Percentiles rank a stretch among this genome's conserved stretches.
Evolutionary conservation across 805 yeast genomes (phyloP).

Genomic region (Candida dajiaensis): DNA sequence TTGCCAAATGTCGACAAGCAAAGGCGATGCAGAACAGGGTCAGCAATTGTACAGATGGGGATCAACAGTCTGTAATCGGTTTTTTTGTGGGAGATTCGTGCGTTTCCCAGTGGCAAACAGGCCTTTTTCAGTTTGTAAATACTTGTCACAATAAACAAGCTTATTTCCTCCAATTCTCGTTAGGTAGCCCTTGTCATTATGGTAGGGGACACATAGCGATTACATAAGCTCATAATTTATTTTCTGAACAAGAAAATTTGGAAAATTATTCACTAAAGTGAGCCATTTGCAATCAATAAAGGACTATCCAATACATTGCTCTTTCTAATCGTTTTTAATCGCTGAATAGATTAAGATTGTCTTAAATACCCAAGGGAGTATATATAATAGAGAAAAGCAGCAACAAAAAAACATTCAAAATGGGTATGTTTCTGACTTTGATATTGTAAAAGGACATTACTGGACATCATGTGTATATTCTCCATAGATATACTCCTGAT

Average conservation of each 20-base stretch:
- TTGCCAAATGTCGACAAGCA: neutral
- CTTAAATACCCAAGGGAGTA: neutral
- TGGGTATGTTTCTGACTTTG: conserved; percentile 1
- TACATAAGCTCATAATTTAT: neutral
- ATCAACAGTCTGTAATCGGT: neutral
- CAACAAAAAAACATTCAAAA: neutral
- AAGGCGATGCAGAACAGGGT: neutral
- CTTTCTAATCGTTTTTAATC: neutral
- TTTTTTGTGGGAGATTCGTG: neutral
- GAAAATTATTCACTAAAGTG: neutral
- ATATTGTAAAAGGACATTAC: neutral
- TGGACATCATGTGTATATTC: neutral
- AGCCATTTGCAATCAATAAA: neutral
- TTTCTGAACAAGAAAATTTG: neutral
- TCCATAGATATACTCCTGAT: neutral
- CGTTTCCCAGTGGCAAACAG: neutral
- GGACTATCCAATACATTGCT: neutral
- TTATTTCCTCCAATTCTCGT: neutral
- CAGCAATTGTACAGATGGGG: neutral
- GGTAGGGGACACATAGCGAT: neutral
- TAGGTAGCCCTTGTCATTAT: no score
- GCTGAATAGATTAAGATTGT: neutral
- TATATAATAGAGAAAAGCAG: neutral
- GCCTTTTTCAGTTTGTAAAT: no score
- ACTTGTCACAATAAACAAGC: no score